phyloP scores from a whole-genome alignment of 805 yeast genomes.

The Wickerhamomyces tratensis region DNA sequence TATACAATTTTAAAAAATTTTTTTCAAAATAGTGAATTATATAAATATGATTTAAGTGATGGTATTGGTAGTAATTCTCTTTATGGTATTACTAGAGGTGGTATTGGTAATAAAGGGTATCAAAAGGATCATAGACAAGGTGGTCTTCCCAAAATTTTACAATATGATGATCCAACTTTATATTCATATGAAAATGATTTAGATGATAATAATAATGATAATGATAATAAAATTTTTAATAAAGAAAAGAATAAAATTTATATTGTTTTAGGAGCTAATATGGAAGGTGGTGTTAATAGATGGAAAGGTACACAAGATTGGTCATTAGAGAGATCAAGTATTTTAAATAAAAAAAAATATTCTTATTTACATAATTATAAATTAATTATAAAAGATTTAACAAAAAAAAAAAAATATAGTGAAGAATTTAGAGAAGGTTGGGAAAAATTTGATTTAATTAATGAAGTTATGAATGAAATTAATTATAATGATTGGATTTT shows the following conservation, averaged over 20 bases:
- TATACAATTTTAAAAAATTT: no score
- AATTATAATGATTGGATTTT: slow-evolving; percentile 27
- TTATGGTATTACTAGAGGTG: slow-evolving; percentile 17
- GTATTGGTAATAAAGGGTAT: slow-evolving; percentile 15
- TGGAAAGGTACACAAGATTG: slow-evolving; percentile 31
- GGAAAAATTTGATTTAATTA: slow-evolving; percentile 30
- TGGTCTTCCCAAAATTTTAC: slow-evolving; percentile 16
- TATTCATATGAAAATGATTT: slow-evolving; percentile 7
- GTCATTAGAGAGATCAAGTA: slow-evolving; percentile 38
- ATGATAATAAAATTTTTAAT: background rate
- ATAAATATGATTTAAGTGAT: slow-evolving; percentile 12
- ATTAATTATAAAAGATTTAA: slow-evolving; percentile 33
- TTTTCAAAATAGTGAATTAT: background rate
- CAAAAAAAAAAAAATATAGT: slow-evolving; percentile 36
- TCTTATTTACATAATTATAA: slow-evolving; percentile 40
- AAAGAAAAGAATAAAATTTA: slow-evolving; percentile 22
- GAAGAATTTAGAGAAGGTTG: slow-evolving; percentile 39
- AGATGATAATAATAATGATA: slow-evolving; percentile 2
- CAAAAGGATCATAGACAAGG: slow-evolving; percentile 12
- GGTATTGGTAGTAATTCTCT: slow-evolving; percentile 13
- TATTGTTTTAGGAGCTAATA: slow-evolving; percentile 28
- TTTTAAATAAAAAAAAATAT: slow-evolving; percentile 37
- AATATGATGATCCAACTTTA: slow-evolving; percentile 3
- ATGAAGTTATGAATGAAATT: slow-evolving; percentile 25
- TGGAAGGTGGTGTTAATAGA: slow-evolving; percentile 29